Evolutionary conservation across 2,329 filamentous ascomycete genomes (phyloP).

Genomic region (Ophiostoma angusticollis): DNA sequence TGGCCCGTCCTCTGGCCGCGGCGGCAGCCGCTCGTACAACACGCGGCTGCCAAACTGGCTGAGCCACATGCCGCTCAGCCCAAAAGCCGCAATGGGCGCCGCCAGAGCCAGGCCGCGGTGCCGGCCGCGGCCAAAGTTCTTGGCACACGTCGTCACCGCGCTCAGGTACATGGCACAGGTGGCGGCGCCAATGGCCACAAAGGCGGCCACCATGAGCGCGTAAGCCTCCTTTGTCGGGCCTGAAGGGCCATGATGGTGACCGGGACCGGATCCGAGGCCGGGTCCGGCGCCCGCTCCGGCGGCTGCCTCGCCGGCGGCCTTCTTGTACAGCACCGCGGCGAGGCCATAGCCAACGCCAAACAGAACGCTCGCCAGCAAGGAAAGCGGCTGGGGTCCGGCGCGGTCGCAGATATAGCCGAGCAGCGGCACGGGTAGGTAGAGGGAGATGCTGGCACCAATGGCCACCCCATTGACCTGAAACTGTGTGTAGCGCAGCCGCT

Average conservation of each 20-base stretch:
- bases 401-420: conserved; percentile 90
- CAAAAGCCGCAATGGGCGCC: conserved; percentile 82
- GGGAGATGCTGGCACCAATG: conserved; percentile 72
- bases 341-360: conserved; percentile 75
- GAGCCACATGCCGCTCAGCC: conserved; percentile 89
- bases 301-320: conserved; percentile 24
- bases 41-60: conserved; percentile 74
- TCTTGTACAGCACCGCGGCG: conserved; percentile 65
- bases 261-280: conserved; percentile 27
- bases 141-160: conserved; percentile 88
- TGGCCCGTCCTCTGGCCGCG: conserved; percentile 40
- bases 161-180: conserved; percentile 84
- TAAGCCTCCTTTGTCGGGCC: conserved; percentile 47
- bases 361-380: conserved; percentile 55
- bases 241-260: conserved; percentile 20
- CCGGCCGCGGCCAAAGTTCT: conserved; percentile 88
- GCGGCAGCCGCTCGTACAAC: conserved; percentile 54
- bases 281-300: conserved; percentile 14
- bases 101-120: conserved; percentile 83
- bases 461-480: conserved; percentile 84
- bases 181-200: conserved; percentile 67
- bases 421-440: conserved; percentile 84
- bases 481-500: conserved; percentile 75
- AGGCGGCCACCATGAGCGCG: conserved; percentile 71
- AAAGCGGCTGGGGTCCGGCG: conserved; percentile 64